A percentile compares a stretch with the other conserved stretches of the same genome.
phyloP scores from a whole-genome alignment of 2,329 filamentous ascomycete species.

The Balansia obtecta region DNA sequence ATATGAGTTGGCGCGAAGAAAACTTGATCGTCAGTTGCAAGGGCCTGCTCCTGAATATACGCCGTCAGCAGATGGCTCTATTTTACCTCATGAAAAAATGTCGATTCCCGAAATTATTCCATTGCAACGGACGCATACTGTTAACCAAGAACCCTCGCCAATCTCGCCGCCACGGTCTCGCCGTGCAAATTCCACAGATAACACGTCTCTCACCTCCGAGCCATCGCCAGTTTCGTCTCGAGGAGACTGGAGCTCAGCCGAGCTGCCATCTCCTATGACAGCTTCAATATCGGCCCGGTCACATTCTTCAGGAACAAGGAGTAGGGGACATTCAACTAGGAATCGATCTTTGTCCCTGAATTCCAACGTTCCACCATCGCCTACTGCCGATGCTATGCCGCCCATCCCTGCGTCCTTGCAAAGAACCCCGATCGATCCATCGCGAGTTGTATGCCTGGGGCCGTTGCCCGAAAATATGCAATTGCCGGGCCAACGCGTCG shows the following conservation, averaged over 20 bases:
- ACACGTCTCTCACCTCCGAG: constrained; percentile 27
- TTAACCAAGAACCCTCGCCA: constrained; percentile 5
- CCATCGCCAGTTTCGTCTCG: constrained; percentile 37
- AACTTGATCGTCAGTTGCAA: constrained; percentile 37
- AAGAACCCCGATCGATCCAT: constrained; percentile 37
- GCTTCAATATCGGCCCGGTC: constrained; percentile 17
- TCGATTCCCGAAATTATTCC: constrained; percentile 9
- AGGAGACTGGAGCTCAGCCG: constrained; percentile 28
- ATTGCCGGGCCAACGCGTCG: constrained; percentile 12
- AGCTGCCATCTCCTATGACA: constrained; percentile 30
- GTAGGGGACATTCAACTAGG: constrained; percentile 5
- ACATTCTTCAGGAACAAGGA: constrained; percentile 10
- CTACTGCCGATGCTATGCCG: constrained; percentile 1
- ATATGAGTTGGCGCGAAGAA: constrained; percentile 39
- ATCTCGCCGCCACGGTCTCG: constrained; percentile 12
- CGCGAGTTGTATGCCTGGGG: constrained; percentile 41
- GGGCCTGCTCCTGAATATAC: constrained; percentile 37
- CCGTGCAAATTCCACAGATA: constrained; percentile 14
- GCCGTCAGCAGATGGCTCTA: constrained; percentile 21
- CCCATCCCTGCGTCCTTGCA: constrained; percentile 21
- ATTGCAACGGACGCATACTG: constrained; percentile 8
- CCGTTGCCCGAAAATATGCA: constrained; percentile 36
- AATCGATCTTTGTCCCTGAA: constrained; percentile 7
- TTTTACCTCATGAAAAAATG: constrained; percentile 19
- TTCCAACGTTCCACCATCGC: neutral